A percentile compares a stretch with the other conserved stretches of the same genome.
phyloP scores from a whole-genome alignment of 164 flowering plant species.

The Piper longum region DNA sequence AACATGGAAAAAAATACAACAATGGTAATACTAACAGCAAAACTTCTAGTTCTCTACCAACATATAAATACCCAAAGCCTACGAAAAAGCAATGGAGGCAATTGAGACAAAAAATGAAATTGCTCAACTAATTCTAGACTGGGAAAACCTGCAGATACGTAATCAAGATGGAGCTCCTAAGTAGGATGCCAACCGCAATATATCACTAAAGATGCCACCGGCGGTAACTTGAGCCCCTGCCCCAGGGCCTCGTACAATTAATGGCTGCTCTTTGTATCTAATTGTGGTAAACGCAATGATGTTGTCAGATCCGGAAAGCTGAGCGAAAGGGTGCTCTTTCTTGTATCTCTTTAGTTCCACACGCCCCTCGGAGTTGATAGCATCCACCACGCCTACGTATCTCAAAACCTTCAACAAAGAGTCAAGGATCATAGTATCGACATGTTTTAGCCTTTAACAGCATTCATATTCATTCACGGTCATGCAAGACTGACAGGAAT shows the following conservation, averaged over 20 bases:
- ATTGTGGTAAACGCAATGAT: conserved; percentile 85
- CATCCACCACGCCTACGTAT: conserved; percentile 94
- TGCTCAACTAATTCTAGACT: too few species aligned
- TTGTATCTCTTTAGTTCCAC: conserved; percentile 69
- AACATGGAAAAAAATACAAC: too few species aligned
- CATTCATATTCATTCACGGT: too few species aligned
- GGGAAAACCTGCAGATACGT: not conserved
- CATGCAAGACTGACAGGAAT: not conserved
- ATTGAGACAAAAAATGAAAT: too few species aligned
- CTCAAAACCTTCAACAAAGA: conserved; percentile 55
- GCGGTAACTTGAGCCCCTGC: conserved; percentile 98
- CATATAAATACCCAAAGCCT: too few species aligned
- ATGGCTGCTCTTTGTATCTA: conserved; percentile 78
- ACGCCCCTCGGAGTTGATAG: conserved; percentile 36
- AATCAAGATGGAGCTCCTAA: conserved; percentile 91
- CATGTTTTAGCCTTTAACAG: not conserved
- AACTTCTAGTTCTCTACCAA: too few species aligned
- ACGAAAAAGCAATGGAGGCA: too few species aligned
- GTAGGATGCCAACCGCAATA: conserved; percentile 78
- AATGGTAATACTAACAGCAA: too few species aligned
- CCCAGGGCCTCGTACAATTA: conserved; percentile 90
- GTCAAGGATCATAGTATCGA: not conserved
- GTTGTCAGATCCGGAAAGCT: conserved; percentile 90
- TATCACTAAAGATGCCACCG: conserved; percentile 89
- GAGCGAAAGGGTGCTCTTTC: conserved; percentile 89